Percentiles rank a stretch among this genome's conserved stretches.
Conservation (phyloP, 169 alveolate genomes). For the Fabrea salina region DNA sequence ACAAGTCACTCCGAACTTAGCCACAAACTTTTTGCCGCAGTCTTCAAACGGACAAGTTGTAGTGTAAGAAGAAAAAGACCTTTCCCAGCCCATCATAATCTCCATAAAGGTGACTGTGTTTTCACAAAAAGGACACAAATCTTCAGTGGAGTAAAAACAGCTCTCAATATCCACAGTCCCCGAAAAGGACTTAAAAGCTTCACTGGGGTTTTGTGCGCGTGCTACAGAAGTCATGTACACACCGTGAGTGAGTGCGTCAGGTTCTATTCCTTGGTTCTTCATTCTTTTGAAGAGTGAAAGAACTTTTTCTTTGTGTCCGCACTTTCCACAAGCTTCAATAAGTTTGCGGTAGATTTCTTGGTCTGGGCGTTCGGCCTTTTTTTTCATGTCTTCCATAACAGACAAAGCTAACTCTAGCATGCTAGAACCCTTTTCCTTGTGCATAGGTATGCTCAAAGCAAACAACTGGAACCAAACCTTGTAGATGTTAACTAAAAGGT, state of each 20-base stretch:
- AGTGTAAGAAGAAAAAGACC: background rate
- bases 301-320: slow-evolving; percentile 43
- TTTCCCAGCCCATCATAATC: background rate
- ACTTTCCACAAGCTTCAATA: slow-evolving; percentile 56
- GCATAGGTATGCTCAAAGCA: slow-evolving; percentile 36
- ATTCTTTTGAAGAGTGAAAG: slow-evolving; percentile 34
- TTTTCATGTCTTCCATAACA: slow-evolving; percentile 32
- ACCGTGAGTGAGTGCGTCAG: slow-evolving; percentile 42
- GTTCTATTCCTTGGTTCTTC: slow-evolving; percentile 40
- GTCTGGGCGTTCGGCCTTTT: slow-evolving; percentile 20
- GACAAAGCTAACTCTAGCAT: slow-evolving; percentile 29
- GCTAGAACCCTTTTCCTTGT: slow-evolving; percentile 28
- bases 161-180: background rate
- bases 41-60: background rate
- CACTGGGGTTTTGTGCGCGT: background rate
- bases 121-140: background rate
- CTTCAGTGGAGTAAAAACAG: background rate
- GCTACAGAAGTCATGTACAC: slow-evolving; percentile 31
- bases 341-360: slow-evolving; percentile 44
- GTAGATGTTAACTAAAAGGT: slow-evolving; percentile 32
- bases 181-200: background rate
- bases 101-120: background rate
- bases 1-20: background rate
- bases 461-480: slow-evolving; percentile 42
- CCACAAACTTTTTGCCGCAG: background rate